Percentiles rank a stretch among this genome's conserved stretches.
Conservation (phyloP, 2,329 filamentous ascomycete genomes). For the Aspergillus caelatus region DNA sequence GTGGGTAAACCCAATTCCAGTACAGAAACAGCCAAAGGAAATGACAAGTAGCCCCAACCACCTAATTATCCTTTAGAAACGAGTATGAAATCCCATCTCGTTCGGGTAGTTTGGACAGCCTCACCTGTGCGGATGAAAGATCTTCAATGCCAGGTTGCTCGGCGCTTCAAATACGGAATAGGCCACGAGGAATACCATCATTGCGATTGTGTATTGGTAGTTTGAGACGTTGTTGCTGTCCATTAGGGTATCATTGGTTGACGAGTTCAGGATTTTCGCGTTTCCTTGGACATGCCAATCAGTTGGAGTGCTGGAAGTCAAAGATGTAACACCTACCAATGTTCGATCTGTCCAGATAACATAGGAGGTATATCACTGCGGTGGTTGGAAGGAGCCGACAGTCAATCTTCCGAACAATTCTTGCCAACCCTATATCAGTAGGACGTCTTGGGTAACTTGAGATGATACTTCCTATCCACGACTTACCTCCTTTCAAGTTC, state of each 20-base stretch:
- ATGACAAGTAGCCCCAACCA: slow-evolving; percentile 42
- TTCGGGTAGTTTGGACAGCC: neutral
- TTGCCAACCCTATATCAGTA: neutral
- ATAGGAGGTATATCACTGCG: slow-evolving; percentile 29
- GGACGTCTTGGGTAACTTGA: rapidly evolving
- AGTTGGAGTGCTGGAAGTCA: neutral
- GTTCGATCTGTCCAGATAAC: slow-evolving; percentile 37
- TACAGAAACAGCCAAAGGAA: slow-evolving; percentile 18
- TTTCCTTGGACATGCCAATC: slow-evolving; percentile 32
- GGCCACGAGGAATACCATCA: slow-evolving; percentile 40
- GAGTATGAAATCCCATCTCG: neutral
- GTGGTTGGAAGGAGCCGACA: neutral
- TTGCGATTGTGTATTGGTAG: slow-evolving; percentile 22
- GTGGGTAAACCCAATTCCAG: slow-evolving; percentile 14
- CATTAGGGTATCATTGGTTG: slow-evolving; percentile 40
- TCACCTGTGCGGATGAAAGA: slow-evolving; percentile 2
- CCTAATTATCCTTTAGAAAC: slow-evolving; percentile 3
- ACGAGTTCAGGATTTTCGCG: slow-evolving; percentile 44
- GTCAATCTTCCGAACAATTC: neutral
- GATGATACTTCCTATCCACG: neutral
- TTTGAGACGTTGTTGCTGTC: slow-evolving; percentile 19
- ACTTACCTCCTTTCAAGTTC: neutral
- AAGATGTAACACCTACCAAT: slow-evolving; percentile 20
- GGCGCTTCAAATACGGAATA: slow-evolving; percentile 27
- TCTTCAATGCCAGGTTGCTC: slow-evolving; percentile 24